Conservation (phyloP, 257 asterid genomes). For the Solanum gracilifrons region DNA sequence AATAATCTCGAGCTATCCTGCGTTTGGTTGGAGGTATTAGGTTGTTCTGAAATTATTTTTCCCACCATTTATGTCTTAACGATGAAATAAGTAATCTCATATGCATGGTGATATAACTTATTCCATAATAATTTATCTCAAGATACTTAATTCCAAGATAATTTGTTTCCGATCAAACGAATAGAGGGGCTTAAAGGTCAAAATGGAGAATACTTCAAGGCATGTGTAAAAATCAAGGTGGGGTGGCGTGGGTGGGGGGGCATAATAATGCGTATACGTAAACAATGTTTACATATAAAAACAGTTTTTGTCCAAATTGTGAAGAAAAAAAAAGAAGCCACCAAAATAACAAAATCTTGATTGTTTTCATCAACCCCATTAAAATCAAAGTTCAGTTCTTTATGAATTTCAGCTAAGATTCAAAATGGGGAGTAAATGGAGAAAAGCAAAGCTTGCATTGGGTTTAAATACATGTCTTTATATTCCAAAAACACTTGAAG, state of each 20-base stretch:
- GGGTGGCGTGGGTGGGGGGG: neutral
- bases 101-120: too few relatives aligned
- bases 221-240: slow-evolving; percentile 6
- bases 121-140: too few relatives aligned
- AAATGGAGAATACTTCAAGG: slow-evolving; percentile 11
- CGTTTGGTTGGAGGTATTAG: too few relatives aligned
- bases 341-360: neutral
- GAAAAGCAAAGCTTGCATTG: slow-evolving; percentile 57
- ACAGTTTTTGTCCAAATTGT: neutral
- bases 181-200: neutral
- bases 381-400: neutral
- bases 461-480: slow-evolving; percentile 53
- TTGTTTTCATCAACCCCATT: neutral
- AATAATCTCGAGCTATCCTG: too few relatives aligned
- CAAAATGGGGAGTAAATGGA: slow-evolving; percentile 74
- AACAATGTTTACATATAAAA: neutral
- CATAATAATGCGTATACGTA: neutral
- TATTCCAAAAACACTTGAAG: slow-evolving; percentile 34
- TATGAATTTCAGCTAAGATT: neutral
- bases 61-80: too few relatives aligned
- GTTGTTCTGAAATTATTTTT: too few relatives aligned
- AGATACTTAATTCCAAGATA: too few relatives aligned
- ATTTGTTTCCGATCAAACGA: too few relatives aligned
- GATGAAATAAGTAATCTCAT: too few relatives aligned
- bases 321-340: neutral